A percentile compares a stretch with the other conserved stretches of the same genome.
These are phyloP conservation scores for Luvunga scandens DNA, from an alignment of 345 rosid species.

Conservation along the genomic window DNA sequence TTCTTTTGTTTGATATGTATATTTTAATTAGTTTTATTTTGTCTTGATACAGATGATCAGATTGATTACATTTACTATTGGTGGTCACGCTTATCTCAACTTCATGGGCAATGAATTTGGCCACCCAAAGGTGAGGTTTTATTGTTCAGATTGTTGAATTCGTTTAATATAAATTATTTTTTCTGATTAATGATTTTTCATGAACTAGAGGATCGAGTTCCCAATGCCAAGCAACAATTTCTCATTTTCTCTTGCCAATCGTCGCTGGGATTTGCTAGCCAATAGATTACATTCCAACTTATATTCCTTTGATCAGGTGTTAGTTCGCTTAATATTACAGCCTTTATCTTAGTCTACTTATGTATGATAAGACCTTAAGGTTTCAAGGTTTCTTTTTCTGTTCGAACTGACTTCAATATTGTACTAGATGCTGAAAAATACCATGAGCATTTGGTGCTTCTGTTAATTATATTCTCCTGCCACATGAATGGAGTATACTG, in stretches of 20 bases:
- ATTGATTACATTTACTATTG: slow-evolving; percentile 75
- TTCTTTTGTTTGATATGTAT: slow-evolving; percentile 5
- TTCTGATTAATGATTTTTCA: slow-evolving; percentile 25
- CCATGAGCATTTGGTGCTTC: background rate
- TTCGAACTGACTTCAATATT: background rate
- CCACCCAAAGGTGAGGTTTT: slow-evolving; percentile 71
- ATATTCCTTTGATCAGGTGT: slow-evolving; percentile 79
- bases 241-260: slow-evolving; percentile 84
- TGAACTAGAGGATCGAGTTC: slow-evolving; percentile 82
- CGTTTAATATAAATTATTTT: background rate
- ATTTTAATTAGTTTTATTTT: slow-evolving; percentile 24
- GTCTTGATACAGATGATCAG: slow-evolving; percentile 69
- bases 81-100: slow-evolving; percentile 87
- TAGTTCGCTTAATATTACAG: slow-evolving; percentile 3
- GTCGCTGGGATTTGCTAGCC: slow-evolving; percentile 75
- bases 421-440: background rate
- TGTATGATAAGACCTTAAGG: background rate
- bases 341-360: slow-evolving; percentile 2
- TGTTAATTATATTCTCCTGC: background rate
- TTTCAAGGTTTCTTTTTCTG: background rate
- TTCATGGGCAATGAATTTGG: slow-evolving; percentile 99
- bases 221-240: slow-evolving; percentile 80
- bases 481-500: background rate
- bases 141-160: background rate
- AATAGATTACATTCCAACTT: slow-evolving; percentile 52